A percentile compares a stretch with the other conserved stretches of the same genome.
These are phyloP conservation scores for Cyberlindnera misumaiensis DNA, from an alignment of 805 yeast species.

Conservation along the genomic window DNA sequence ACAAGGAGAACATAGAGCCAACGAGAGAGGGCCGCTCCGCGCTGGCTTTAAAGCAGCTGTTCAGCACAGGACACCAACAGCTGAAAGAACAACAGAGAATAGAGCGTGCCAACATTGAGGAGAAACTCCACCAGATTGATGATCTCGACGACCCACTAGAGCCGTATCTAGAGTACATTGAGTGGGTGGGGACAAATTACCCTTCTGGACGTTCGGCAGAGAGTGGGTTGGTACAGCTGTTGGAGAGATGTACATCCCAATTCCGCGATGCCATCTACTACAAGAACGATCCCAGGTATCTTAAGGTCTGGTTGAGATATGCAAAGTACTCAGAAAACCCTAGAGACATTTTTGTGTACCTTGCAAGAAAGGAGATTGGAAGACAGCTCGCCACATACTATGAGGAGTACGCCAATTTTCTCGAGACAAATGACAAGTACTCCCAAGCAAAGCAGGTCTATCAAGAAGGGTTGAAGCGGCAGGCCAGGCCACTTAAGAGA, in stretches of 20 bases:
- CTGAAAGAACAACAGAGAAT: constrained; percentile 23
- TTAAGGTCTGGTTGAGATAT: constrained; percentile 77
- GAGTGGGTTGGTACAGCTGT: constrained; percentile 55
- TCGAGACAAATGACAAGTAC: constrained; percentile 44
- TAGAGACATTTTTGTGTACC: constrained; percentile 59
- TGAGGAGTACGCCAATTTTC: constrained; percentile 65
- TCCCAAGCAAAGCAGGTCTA: constrained; percentile 55
- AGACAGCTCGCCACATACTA: constrained; percentile 58
- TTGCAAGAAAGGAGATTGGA: constrained; percentile 71
- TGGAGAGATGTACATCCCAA: constrained; percentile 66
- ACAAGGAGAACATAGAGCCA: constrained; percentile 75
- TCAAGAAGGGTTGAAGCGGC: constrained; percentile 45
- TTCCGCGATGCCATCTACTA: constrained; percentile 62
- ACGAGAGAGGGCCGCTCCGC: constrained; percentile 65
- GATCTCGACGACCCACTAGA: constrained; percentile 82
- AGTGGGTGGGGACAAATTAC: constrained; percentile 60
- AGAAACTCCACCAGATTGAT: constrained; percentile 39
- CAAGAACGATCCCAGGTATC: constrained; percentile 75
- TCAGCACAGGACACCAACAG: constrained; percentile 24
- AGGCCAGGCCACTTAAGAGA: constrained; percentile 61
- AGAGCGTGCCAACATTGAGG: constrained; percentile 44
- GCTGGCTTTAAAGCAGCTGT: constrained; percentile 39
- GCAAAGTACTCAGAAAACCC: constrained; percentile 64
- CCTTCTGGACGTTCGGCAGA: constrained; percentile 58
- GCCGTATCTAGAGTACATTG: constrained; percentile 62